Evolutionary conservation across 345 rosid species (phyloP).

Genomic region (Populus simonii): DNA sequence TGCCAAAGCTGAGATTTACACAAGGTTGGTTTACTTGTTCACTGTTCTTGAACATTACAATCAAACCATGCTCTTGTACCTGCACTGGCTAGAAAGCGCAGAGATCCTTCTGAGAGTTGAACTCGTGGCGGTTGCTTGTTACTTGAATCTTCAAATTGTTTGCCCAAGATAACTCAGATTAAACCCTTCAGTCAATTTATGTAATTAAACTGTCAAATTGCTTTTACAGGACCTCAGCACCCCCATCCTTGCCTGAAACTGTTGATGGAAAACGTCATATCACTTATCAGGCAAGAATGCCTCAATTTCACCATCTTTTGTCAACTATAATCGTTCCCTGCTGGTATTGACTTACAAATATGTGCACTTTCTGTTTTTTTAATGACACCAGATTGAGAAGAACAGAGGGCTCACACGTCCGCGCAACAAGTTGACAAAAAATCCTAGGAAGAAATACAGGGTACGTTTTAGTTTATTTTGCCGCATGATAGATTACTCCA

Average conservation of each 20-base stretch:
- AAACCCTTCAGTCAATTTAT: neutral
- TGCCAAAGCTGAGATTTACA: slow-evolving; percentile 59
- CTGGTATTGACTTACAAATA: neutral
- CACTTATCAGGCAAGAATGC: slow-evolving; percentile 42
- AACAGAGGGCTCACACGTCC: slow-evolving; percentile 72
- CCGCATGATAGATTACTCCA: neutral
- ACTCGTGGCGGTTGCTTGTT: too few relatives aligned
- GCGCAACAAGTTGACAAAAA: slow-evolving; percentile 58
- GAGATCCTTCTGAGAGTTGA: too few relatives aligned
- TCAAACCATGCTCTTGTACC: neutral
- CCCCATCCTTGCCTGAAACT: slow-evolving; percentile 50
- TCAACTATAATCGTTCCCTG: neutral
- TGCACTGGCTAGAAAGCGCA: neutral
- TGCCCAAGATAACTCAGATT: neutral
- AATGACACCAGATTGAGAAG: slow-evolving; percentile 45
- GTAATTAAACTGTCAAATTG: neutral
- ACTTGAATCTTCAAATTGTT: too few relatives aligned
- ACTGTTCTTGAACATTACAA: neutral
- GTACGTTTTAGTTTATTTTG: slow-evolving; percentile 22
- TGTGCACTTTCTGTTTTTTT: neutral
- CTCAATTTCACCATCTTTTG: slow-evolving; percentile 1
- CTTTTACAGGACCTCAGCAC: slow-evolving; percentile 33
- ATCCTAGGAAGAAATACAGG: slow-evolving; percentile 86
- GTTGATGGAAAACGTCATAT: slow-evolving; percentile 67
- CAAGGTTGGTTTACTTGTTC: slow-evolving; percentile 43